Evolutionary conservation across 2,329 filamentous ascomycete species (phyloP).

Genomic region (Fonsecaea nubica): DNA sequence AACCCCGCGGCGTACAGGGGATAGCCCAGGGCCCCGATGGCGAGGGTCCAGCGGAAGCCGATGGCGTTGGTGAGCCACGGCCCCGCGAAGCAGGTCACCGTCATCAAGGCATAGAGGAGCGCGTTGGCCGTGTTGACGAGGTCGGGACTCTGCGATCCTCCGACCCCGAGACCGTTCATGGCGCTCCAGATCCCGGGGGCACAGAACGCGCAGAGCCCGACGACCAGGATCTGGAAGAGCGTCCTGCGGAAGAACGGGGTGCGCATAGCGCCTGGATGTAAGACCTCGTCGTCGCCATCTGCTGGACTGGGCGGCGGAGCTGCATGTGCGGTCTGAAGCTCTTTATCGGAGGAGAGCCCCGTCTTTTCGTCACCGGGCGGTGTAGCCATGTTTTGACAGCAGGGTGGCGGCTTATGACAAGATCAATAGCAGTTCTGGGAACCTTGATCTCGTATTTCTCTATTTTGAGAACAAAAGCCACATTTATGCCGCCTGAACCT

Average conservation of each 20-base stretch:
- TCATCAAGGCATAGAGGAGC: slow-evolving; percentile 55
- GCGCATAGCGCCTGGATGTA: slow-evolving; percentile 3
- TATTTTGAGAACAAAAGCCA: background rate
- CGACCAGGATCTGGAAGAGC: slow-evolving; percentile 56
- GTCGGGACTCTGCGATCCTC: slow-evolving; percentile 49
- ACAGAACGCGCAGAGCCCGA: slow-evolving; percentile 54
- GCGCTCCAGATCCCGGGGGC: slow-evolving; percentile 59
- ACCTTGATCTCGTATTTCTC: background rate
- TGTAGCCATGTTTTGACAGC: slow-evolving; percentile 8
- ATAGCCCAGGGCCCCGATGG: slow-evolving; percentile 55
- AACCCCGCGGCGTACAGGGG: slow-evolving; percentile 53
- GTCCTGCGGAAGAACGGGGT: slow-evolving; percentile 47
- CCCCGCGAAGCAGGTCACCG: slow-evolving; percentile 52
- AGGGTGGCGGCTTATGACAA: background rate
- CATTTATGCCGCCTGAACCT: too few relatives aligned
- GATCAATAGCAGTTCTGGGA: background rate
- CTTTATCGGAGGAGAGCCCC: slow-evolving; percentile 1
- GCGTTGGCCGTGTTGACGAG: slow-evolving; percentile 57
- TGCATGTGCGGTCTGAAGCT: slow-evolving; percentile 5
- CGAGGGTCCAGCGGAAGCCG: slow-evolving; percentile 50
- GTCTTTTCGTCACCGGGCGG: slow-evolving; percentile 6
- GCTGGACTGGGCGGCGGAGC: background rate
- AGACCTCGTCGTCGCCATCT: background rate
- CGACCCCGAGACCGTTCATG: slow-evolving; percentile 51
- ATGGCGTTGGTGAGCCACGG: slow-evolving; percentile 51